Base-by-base conservation (phyloP, 1,284 basidiomycete genomes). In the Ganoderma meredithae region DNA sequence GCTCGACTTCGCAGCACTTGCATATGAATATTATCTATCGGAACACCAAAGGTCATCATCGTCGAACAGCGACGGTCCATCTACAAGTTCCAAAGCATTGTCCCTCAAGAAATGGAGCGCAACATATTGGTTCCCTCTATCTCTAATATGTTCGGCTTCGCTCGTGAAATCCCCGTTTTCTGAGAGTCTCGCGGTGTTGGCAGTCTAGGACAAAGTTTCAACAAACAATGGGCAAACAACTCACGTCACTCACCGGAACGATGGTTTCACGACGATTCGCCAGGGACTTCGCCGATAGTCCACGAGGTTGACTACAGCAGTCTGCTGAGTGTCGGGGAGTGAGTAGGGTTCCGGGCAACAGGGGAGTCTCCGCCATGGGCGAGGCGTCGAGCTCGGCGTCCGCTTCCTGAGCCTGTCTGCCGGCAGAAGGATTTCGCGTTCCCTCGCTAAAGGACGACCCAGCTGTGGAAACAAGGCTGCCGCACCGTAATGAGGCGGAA, bases 21-120 rank as follows among this genome's bases (percentile, higher is more conserved):
- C 4, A 56, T 36, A 39, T 41, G 59, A 47, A 17, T 31, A 44
- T 31, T 25, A 43, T 17, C n/a, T 56, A 8, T 58, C 56, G 10
- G 56, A 39, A 36, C 27, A 36, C 59, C n/a, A 44, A 56, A 3
- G 1, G 5, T 60, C 66, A 8, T 72, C 69, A 52, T 72, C 71
- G 12, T 33, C 63, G 55, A 76, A 76, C 56, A 76, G 65, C 27
- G 67, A 69, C 13, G 74, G 74, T 12, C 74, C 74, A 31, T 70
- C 70, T n/a, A 76, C 39, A 36, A 64, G 36, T n/a, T 52, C 60
- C 15, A 56, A 49, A 15, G 27, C 56, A 13, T 25, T 36, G 25
- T 55, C 27, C 36, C 27, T 55, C 52, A 19, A 27, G 27, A 19
- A 33, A 33, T 55, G 27, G 3, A 33, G 19, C 31, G 13, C 27